Evolutionary conservation across 169 alveolate genomes (phyloP).

Genomic region (Plasmodium gonderi): DNA sequence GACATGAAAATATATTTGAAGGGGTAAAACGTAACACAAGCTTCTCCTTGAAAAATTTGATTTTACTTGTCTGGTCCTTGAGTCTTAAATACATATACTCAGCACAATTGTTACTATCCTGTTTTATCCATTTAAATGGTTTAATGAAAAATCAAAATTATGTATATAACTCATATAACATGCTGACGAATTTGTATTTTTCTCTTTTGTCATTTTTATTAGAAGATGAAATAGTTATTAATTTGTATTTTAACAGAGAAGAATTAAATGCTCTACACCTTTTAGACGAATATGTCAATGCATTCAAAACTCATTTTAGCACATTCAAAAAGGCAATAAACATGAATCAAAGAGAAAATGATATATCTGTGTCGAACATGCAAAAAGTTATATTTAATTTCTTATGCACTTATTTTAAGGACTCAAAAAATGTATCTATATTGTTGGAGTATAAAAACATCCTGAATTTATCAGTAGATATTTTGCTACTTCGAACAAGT

Average conservation of each 20-base stretch:
- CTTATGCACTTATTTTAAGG: not conserved
- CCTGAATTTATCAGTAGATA: conserved; percentile 51
- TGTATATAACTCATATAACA: conserved; percentile 1
- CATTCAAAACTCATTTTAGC: not conserved
- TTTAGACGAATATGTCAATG: conserved; percentile 10
- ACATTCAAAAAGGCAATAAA: conserved; percentile 32
- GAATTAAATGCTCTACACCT: conserved; percentile 34
- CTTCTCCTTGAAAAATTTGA: conserved; percentile 19
- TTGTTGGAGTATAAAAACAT: conserved; percentile 44
- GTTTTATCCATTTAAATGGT: conserved; percentile 20
- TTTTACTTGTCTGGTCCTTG: conserved; percentile 57
- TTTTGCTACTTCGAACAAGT: conserved; percentile 11
- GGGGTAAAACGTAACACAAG: not conserved
- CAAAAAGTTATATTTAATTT: conserved; percentile 30
- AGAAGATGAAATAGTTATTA: conserved; percentile 4
- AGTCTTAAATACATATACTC: conserved; percentile 65
- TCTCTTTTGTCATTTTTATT: conserved; percentile 45
- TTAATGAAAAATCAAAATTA: not conserved
- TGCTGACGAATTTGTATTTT: conserved; percentile 60
- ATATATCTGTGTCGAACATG: conserved; percentile 45
- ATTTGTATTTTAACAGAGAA: conserved; percentile 67
- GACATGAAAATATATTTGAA: not conserved
- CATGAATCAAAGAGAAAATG: conserved; percentile 58
- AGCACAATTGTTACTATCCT: conserved; percentile 50
- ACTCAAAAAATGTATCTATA: not conserved